Conservation (phyloP, 2,329 filamentous ascomycete genomes). For the Diaporthe nobilis region DNA sequence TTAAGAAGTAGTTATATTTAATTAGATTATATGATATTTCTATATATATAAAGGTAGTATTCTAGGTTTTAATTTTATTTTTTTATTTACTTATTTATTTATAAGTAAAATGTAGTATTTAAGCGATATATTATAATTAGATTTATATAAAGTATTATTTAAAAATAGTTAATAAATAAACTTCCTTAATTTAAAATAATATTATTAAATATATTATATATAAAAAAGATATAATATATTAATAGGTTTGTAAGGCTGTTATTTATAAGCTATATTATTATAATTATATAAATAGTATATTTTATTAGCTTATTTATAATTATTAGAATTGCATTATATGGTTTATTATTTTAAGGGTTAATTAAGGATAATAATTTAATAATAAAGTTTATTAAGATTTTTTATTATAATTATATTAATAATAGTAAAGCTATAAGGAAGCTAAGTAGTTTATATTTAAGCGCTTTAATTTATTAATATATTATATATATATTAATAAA, state of each 20-base stretch:
- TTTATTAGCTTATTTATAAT: conserved; percentile 20
- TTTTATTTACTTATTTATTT: conserved; percentile 19
- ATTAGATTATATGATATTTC: not conserved
- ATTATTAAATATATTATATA: too few relatives aligned
- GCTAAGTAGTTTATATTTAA: not conserved
- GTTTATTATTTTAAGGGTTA: not conserved
- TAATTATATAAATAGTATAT: not conserved
- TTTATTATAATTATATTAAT: not conserved
- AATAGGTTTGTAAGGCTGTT: too few relatives aligned
- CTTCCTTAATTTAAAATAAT: too few relatives aligned
- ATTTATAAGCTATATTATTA: conserved; percentile 1
- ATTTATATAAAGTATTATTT: too few relatives aligned
- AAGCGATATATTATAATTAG: not conserved
- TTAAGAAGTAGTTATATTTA: not conserved
- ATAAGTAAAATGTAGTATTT: not conserved
- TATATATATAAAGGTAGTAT: not conserved
- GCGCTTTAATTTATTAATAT: too few relatives aligned
- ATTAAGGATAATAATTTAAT: not conserved
- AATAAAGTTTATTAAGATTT: not conserved
- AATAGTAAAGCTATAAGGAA: not conserved
- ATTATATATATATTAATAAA: too few relatives aligned
- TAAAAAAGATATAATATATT: not conserved
- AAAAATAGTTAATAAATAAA: too few relatives aligned
- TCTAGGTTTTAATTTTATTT: not conserved
- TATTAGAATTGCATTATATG: not conserved